Conservation (phyloP, 2,329 filamentous ascomycete genomes). For the Fonsecaea multimorphosa region DNA sequence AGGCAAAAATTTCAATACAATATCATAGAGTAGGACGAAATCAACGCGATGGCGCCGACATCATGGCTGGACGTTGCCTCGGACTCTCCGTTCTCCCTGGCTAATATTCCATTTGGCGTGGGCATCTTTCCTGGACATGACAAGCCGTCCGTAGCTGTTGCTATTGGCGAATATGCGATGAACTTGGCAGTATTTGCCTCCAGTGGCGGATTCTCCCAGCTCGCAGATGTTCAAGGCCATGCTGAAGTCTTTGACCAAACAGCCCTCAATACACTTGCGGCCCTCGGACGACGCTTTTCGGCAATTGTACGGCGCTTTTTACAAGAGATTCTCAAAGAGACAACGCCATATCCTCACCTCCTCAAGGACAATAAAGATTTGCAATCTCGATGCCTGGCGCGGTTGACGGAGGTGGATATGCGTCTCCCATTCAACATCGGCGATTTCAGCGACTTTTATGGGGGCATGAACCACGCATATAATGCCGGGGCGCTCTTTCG, state of each 20-base stretch:
- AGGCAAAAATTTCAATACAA: too few relatives aligned
- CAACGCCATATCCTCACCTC: constrained; percentile 7
- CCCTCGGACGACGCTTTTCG: constrained; percentile 50
- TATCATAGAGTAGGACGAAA: neutral
- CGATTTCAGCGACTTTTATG: constrained; percentile 65
- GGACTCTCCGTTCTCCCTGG: constrained; percentile 5
- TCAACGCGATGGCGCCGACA: constrained; percentile 2
- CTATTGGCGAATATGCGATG: constrained; percentile 9
- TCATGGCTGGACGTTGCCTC: constrained; percentile 2
- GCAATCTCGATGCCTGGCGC: constrained; percentile 1
- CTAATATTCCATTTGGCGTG: constrained; percentile 9
- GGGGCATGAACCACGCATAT: constrained; percentile 22
- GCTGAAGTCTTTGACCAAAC: constrained; percentile 34
- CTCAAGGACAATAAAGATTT: constrained; percentile 17
- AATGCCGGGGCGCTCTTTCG: constrained; percentile 15
- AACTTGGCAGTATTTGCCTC: constrained; percentile 6
- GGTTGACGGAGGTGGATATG: constrained; percentile 52
- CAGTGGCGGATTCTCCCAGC: constrained; percentile 8
- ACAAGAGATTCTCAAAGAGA: constrained; percentile 31
- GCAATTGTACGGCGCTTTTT: constrained; percentile 51
- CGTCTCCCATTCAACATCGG: constrained; percentile 63
- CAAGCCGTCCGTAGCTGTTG: neutral
- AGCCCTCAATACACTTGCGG: constrained; percentile 59
- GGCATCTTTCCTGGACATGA: constrained; percentile 1
- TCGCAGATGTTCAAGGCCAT: constrained; percentile 1